These are phyloP conservation scores for Fusarium austroafricanum DNA, from an alignment of 2,329 filamentous ascomycete species.

Conservation along the genomic window DNA sequence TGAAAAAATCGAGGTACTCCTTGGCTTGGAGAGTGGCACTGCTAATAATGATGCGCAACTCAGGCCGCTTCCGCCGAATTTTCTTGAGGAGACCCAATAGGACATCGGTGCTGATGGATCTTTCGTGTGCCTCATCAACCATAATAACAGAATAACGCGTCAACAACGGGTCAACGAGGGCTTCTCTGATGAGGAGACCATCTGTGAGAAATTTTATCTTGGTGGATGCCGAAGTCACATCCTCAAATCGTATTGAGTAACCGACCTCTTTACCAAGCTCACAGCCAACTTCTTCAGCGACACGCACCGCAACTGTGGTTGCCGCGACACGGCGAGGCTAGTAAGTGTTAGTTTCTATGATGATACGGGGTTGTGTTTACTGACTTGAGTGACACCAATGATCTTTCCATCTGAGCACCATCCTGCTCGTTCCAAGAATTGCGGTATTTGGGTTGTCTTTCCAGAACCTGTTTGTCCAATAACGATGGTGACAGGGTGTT, in stretches of 20 bases:
- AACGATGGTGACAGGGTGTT: conserved; percentile 84
- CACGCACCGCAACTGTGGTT: conserved; percentile 86
- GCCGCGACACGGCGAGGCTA: conserved; percentile 91
- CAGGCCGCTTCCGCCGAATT: conserved; percentile 81
- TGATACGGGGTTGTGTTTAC: conserved; percentile 41
- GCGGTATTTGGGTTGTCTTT: conserved; percentile 95
- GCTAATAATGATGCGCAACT: conserved; percentile 89
- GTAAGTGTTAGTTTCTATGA: conserved; percentile 24
- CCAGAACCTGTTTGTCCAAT: conserved; percentile 95
- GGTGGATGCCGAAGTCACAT: conserved; percentile 86
- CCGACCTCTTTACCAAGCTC: conserved; percentile 91
- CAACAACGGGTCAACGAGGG: conserved; percentile 89
- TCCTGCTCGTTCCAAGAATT: conserved; percentile 87
- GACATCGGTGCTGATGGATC: conserved; percentile 92
- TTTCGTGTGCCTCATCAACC: conserved; percentile 97
- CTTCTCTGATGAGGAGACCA: conserved; percentile 89
- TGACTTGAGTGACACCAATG: conserved; percentile 90
- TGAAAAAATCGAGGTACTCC: conserved; percentile 84
- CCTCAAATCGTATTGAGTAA: conserved; percentile 93
- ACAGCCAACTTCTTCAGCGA: conserved; percentile 89
- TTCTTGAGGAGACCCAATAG: conserved; percentile 92
- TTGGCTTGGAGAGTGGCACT: conserved; percentile 94
- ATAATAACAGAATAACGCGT: conserved; percentile 95
- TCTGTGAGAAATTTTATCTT: conserved; percentile 96
- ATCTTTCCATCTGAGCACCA: conserved; percentile 88